Percentiles rank a stretch among this genome's conserved stretches.
Evolutionary conservation across 371 early-diverging fungal genomes (phyloP).

Genomic region (Rhizopus sp.): DNA sequence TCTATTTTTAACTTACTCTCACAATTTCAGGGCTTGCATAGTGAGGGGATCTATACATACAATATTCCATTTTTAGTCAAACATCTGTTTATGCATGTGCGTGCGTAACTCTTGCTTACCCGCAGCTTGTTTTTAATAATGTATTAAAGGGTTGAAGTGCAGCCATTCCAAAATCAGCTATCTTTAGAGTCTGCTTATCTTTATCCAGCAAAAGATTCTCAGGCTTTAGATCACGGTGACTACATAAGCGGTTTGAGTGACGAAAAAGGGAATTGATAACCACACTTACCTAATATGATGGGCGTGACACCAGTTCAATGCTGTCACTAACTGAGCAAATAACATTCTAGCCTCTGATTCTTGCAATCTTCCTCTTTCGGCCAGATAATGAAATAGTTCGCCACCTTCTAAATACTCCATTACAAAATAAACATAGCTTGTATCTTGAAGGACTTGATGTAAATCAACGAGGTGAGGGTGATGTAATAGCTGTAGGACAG

Average conservation of each 20-base stretch:
- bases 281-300: constrained; percentile 74
- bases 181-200: constrained; percentile 71
- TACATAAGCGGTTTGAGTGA: constrained; percentile 8
- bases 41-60: constrained; percentile 30
- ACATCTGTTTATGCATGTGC: constrained; percentile 16
- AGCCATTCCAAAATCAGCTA: constrained; percentile 88
- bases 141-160: constrained; percentile 63
- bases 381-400: constrained; percentile 91
- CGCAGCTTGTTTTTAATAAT: constrained; percentile 79
- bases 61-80: background rate
- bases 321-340: constrained; percentile 92
- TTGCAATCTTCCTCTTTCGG: constrained; percentile 78
- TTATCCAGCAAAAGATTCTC: constrained; percentile 73
- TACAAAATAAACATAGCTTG: constrained; percentile 76
- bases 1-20: constrained; percentile 18
- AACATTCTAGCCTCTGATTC: constrained; percentile 86
- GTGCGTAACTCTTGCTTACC: constrained; percentile 33
- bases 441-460: constrained; percentile 81
- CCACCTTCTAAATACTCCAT: constrained; percentile 96
- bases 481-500: constrained; percentile 85
- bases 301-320: constrained; percentile 90
- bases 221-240: constrained; percentile 68
- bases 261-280: background rate
- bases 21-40: constrained; percentile 46
- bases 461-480: constrained; percentile 89